phyloP scores from a whole-genome alignment of 2,329 filamentous ascomycete genomes.

The Penicillium sp. region DNA sequence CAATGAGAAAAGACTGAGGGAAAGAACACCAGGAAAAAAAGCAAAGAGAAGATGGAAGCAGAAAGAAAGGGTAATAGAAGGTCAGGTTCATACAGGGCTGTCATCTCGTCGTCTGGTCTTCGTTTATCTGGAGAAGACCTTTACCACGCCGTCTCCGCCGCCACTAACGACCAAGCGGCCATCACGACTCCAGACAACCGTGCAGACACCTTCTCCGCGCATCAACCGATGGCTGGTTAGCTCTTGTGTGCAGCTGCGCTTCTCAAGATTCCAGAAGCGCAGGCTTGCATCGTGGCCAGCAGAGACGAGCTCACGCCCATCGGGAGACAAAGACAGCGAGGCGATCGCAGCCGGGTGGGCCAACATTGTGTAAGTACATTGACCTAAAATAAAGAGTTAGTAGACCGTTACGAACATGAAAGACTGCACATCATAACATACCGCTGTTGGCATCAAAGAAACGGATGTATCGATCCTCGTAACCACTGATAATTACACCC shows the following conservation, averaged over 20 bases:
- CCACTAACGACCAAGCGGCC: slow-evolving; percentile 92
- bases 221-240: slow-evolving; percentile 91
- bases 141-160: slow-evolving; percentile 92
- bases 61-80: slow-evolving; percentile 15
- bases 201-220: slow-evolving; percentile 93
- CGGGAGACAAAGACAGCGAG: slow-evolving; percentile 85
- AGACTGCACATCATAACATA: slow-evolving; percentile 56
- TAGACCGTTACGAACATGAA: background rate
- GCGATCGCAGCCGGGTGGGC: slow-evolving; percentile 94
- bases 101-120: slow-evolving; percentile 31
- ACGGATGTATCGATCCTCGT: slow-evolving; percentile 93
- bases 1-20: slow-evolving; percentile 29
- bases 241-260: slow-evolving; percentile 91
- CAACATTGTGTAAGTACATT: slow-evolving; percentile 99
- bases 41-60: slow-evolving; percentile 22
- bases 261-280: slow-evolving; percentile 96
- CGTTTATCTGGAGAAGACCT: slow-evolving; percentile 67
- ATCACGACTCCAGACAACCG: slow-evolving; percentile 94
- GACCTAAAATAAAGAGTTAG: slow-evolving; percentile 61
- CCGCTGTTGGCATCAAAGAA: slow-evolving; percentile 99
- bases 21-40: slow-evolving; percentile 30
- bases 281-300: slow-evolving; percentile 94
- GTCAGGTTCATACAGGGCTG: slow-evolving; percentile 36
- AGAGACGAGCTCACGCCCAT: slow-evolving; percentile 91
- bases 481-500: slow-evolving; percentile 92